A percentile compares a stretch with the other conserved stretches of the same genome.
phyloP scores from a whole-genome alignment of 352 stramenopile genomes.

The Globisporangium paddicum region DNA sequence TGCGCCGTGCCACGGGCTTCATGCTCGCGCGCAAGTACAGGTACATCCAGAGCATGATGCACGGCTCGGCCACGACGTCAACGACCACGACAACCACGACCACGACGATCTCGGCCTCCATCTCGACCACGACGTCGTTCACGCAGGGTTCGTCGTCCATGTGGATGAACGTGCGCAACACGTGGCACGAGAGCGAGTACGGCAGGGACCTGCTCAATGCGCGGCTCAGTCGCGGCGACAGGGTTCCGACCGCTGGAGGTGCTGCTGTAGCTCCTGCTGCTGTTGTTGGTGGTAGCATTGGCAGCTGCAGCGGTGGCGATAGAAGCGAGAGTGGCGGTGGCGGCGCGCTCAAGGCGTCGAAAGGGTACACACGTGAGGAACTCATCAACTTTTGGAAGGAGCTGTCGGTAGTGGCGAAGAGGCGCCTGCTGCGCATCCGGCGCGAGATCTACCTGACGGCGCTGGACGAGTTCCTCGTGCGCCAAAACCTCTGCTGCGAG shows the following conservation, averaged over 20 bases:
- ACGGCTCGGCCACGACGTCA: constrained; percentile 6
- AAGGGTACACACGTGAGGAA: constrained; percentile 63
- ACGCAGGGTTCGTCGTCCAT: constrained; percentile 14
- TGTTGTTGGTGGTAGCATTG: background rate
- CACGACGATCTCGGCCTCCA: constrained; percentile 7
- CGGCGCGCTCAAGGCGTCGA: constrained; percentile 27
- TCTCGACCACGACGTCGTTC: constrained; percentile 19
- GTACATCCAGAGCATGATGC: constrained; percentile 26
- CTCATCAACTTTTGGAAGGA: constrained; percentile 83
- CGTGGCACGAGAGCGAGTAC: constrained; percentile 17
- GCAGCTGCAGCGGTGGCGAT: constrained; percentile 16
- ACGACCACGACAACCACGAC: constrained; percentile 9
- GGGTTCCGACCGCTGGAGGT: background rate
- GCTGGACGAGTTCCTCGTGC: constrained; percentile 71
- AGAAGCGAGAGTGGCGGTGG: constrained; percentile 20
- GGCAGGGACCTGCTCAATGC: constrained; percentile 11
- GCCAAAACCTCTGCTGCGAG: constrained; percentile 75
- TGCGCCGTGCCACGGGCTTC: constrained; percentile 60
- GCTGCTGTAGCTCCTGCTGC: background rate
- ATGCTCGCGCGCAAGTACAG: constrained; percentile 74
- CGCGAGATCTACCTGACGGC: constrained; percentile 64
- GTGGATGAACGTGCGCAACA: constrained; percentile 20
- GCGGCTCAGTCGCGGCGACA: constrained; percentile 1
- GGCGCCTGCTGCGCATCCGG: constrained; percentile 63
- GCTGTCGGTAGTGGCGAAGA: constrained; percentile 55